Conservation (phyloP, 805 yeast genomes). For the Zygosaccharomyces gambellarensis region DNA sequence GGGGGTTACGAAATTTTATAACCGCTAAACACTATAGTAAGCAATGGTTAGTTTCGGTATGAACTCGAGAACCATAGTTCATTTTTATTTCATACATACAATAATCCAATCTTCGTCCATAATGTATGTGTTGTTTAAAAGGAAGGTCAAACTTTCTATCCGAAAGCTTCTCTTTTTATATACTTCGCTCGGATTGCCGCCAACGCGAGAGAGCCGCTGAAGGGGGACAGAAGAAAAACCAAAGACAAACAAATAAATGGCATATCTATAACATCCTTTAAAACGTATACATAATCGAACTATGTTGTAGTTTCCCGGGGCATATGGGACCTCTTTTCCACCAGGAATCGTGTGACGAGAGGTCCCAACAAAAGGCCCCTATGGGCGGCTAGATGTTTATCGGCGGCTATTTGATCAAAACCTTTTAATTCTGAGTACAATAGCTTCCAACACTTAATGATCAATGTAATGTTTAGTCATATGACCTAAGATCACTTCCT, state of each 20-base stretch:
- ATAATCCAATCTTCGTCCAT: constrained; percentile 14
- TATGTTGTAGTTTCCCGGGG: too few species aligned
- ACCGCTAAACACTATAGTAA: constrained; percentile 21
- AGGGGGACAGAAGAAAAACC: background rate
- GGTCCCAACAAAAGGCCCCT: too few species aligned
- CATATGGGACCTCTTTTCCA: too few species aligned
- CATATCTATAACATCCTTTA: too few species aligned
- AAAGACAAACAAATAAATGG: background rate
- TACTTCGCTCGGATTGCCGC: background rate
- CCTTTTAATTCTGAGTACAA: too few species aligned
- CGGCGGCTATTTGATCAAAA: background rate
- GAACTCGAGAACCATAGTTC: background rate
- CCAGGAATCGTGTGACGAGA: too few species aligned
- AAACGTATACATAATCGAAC: too few species aligned
- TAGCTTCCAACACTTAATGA: too few species aligned
- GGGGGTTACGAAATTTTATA: constrained; percentile 22
- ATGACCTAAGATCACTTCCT: too few species aligned
- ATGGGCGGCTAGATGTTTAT: too few species aligned
- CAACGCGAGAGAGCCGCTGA: background rate
- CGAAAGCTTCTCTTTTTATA: background rate
- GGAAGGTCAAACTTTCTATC: background rate
- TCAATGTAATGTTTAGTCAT: too few species aligned
- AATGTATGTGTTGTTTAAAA: background rate
- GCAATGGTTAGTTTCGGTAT: background rate
- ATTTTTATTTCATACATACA: constrained; percentile 6